Evolutionary conservation across 148 eudicot species (phyloP).

Genomic region (Heliosperma pusillum): DNA sequence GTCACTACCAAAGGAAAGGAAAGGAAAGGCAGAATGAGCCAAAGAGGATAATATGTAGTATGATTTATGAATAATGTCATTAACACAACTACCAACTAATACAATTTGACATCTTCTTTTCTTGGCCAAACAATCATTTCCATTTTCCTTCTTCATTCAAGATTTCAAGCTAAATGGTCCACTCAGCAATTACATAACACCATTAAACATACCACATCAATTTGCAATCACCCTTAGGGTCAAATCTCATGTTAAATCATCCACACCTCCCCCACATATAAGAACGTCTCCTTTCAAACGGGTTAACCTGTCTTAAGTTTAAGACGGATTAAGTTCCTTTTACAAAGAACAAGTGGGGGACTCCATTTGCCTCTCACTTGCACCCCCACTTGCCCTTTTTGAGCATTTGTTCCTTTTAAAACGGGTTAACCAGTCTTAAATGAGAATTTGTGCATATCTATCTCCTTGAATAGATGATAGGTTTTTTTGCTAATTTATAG

Average conservation of each 20-base stretch:
- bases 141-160: background rate
- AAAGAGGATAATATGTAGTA: background rate
- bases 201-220: background rate
- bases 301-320: too few relatives aligned
- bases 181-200: background rate
- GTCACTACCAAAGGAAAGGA: background rate
- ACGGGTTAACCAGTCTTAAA: too few relatives aligned
- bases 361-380: too few relatives aligned
- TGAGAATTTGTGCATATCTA: too few relatives aligned
- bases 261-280: background rate
- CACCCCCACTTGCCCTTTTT: too few relatives aligned
- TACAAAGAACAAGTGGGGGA: too few relatives aligned
- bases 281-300: too few relatives aligned
- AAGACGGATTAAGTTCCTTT: too few relatives aligned
- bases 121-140: background rate
- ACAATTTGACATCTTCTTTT: background rate
- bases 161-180: background rate
- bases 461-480: too few relatives aligned
- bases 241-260: background rate
- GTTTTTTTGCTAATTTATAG: too few relatives aligned
- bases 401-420: too few relatives aligned
- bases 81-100: conserved; percentile 23
- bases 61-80: too few relatives aligned
- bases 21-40: background rate
- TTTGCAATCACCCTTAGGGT: background rate